phyloP scores from a whole-genome alignment of 345 rosid species.

The Litchi chinensis region DNA sequence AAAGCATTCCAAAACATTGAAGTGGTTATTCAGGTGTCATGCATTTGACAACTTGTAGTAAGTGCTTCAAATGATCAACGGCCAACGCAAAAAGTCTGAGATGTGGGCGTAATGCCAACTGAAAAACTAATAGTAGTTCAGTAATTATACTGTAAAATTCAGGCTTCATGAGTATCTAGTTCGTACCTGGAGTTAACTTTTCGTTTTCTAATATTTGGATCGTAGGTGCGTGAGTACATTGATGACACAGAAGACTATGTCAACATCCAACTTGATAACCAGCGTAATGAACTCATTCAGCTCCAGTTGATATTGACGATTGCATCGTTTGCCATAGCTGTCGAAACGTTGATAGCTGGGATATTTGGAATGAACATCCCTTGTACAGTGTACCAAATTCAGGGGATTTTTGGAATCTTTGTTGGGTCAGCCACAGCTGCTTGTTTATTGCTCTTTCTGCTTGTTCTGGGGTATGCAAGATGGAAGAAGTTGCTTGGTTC shows the following conservation, averaged over 20 bases:
- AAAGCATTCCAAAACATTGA: not conserved
- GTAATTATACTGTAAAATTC: not conserved
- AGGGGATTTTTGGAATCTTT: constrained; percentile 62
- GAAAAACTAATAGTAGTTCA: not conserved
- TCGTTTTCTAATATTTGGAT: not conserved
- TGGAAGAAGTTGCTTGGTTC: constrained; percentile 93
- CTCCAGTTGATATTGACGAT: constrained; percentile 77
- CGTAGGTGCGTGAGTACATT: constrained; percentile 88
- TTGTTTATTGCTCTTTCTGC: constrained; percentile 63
- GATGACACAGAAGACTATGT: constrained; percentile 96
- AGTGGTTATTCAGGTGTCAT: not conserved
- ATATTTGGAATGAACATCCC: constrained; percentile 83
- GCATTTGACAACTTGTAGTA: not conserved
- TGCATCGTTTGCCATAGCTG: constrained; percentile 73
- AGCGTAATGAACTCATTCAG: constrained; percentile 89
- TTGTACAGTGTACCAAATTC: constrained; percentile 26
- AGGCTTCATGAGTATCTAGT: not conserved
- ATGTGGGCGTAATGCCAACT: not conserved
- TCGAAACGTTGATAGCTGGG: constrained; percentile 65
- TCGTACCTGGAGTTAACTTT: constrained; percentile 7
- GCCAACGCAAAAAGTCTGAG: not conserved
- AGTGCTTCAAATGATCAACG: not conserved
- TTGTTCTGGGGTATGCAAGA: constrained; percentile 83
- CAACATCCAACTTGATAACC: constrained; percentile 87
- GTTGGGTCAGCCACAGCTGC: constrained; percentile 52